Evolutionary conservation across 306 rosid species (phyloP).

Genomic region (Glycine soja): DNA sequence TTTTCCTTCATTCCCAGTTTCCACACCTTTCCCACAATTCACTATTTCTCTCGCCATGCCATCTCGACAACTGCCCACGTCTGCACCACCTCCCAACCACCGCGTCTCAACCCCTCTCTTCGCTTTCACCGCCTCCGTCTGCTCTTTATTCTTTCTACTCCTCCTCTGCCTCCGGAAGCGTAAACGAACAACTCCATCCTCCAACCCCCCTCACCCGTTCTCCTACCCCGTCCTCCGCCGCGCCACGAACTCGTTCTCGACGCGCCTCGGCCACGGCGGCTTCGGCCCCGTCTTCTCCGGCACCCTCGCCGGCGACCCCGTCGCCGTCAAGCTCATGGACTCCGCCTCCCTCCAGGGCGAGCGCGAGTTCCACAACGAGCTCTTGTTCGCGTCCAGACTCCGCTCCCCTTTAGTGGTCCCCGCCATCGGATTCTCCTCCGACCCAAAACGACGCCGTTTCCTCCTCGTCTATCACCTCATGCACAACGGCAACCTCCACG

Average conservation of each 20-base stretch:
- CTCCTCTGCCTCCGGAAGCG: constrained; percentile 63
- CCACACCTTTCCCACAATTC: no score
- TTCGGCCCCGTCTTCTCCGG: constrained; percentile 86
- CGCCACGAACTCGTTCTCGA: constrained; percentile 83
- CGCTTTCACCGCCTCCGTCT: constrained; percentile 43
- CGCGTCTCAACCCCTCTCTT: constrained; percentile 40
- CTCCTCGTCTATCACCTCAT: constrained; percentile 76
- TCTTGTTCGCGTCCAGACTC: constrained; percentile 75
- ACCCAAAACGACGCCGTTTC: constrained; percentile 70
- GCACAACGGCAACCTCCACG: constrained; percentile 87
- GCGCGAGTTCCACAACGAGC: constrained; percentile 96
- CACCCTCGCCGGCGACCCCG: constrained; percentile 50
- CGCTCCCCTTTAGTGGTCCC: constrained; percentile 59
- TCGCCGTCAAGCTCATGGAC: constrained; percentile 96
- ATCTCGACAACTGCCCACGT: constrained; percentile 55
- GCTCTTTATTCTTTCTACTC: constrained; percentile 65
- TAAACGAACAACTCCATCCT: constrained; percentile 70
- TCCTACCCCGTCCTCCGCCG: constrained; percentile 82
- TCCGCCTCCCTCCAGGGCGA: constrained; percentile 83
- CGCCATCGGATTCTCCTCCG: constrained; percentile 78
- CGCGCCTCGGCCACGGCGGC: constrained; percentile 92
- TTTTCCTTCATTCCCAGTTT: no score
- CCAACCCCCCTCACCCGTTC: constrained; percentile 75
- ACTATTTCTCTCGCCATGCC: constrained; percentile 54
- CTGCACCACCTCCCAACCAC: constrained; percentile 37